A percentile compares a stretch with the other conserved stretches of the same genome.
phyloP scores from a whole-genome alignment of 257 asterid species.

The Solanum lycopersicoides region DNA sequence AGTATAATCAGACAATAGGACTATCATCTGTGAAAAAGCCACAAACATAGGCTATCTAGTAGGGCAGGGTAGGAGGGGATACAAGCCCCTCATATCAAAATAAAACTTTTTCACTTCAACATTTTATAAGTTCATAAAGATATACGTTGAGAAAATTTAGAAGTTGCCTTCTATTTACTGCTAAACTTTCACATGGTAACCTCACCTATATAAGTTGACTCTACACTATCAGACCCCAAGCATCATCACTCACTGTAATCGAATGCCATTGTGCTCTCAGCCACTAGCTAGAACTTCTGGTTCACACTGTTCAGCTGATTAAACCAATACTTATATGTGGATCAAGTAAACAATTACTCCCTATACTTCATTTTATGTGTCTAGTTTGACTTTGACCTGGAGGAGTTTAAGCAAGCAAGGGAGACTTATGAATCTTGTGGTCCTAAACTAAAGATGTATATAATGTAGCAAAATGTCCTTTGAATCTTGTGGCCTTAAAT shows the following conservation, averaged over 20 bases:
- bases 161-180: not conserved
- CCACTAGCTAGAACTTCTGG: not conserved
- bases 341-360: not conserved
- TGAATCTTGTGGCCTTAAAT: not conserved
- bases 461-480: not conserved
- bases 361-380: not conserved
- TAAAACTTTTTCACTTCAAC: not conserved
- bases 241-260: not conserved
- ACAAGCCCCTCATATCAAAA: not conserved
- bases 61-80: not conserved
- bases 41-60: not conserved
- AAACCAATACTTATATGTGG: not conserved
- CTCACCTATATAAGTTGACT: not conserved
- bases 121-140: not conserved
- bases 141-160: not conserved
- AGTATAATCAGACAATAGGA: not conserved
- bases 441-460: not conserved
- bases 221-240: not conserved
- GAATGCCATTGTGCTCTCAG: not conserved
- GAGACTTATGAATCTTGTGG: not conserved
- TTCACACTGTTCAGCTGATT: not conserved
- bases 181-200: not conserved
- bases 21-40: not conserved
- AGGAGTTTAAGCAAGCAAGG: not conserved
- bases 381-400: not conserved